Evolutionary conservation across 805 yeast genomes (phyloP).

Genomic region (Starmerella bombi): DNA sequence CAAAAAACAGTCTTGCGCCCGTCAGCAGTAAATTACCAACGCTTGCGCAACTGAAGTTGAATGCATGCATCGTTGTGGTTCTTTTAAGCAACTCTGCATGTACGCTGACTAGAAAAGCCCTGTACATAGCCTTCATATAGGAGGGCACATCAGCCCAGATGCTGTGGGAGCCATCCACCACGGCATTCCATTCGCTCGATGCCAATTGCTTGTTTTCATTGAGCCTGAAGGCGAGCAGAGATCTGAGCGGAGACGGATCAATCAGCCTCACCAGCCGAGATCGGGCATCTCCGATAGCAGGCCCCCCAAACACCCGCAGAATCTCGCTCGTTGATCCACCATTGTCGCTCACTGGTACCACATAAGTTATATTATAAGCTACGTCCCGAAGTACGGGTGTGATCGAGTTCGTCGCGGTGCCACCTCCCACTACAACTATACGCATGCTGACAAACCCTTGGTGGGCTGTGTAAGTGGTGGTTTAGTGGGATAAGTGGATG

Average conservation of each 20-base stretch:
- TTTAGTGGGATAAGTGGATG: too few species aligned
- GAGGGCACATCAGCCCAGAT: constrained; percentile 52
- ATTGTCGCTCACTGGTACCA: constrained; percentile 78
- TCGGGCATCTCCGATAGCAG: constrained; percentile 86
- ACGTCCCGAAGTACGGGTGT: constrained; percentile 43
- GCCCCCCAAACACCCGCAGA: constrained; percentile 77
- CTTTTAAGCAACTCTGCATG: constrained; percentile 65
- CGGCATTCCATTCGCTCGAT: constrained; percentile 54
- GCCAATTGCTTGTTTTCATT: constrained; percentile 40
- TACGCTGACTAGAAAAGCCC: constrained; percentile 66
- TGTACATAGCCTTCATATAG: constrained; percentile 51
- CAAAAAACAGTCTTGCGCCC: constrained; percentile 69
- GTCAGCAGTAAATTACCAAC: constrained; percentile 75
- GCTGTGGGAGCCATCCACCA: constrained; percentile 66
- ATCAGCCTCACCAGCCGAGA: constrained; percentile 67
- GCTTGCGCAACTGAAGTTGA: constrained; percentile 64
- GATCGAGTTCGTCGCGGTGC: constrained; percentile 63
- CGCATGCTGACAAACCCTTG: constrained; percentile 14
- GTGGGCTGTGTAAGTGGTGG: too few species aligned
- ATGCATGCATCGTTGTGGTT: constrained; percentile 45
- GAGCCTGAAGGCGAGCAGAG: constrained; percentile 38
- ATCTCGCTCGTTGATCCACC: constrained; percentile 93
- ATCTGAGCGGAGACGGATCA: constrained; percentile 34
- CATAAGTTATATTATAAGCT: constrained; percentile 40
- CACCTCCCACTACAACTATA: constrained; percentile 27